phyloP scores from a whole-genome alignment of 768 basidiomycete genomes.

The Mycena indigotica region DNA sequence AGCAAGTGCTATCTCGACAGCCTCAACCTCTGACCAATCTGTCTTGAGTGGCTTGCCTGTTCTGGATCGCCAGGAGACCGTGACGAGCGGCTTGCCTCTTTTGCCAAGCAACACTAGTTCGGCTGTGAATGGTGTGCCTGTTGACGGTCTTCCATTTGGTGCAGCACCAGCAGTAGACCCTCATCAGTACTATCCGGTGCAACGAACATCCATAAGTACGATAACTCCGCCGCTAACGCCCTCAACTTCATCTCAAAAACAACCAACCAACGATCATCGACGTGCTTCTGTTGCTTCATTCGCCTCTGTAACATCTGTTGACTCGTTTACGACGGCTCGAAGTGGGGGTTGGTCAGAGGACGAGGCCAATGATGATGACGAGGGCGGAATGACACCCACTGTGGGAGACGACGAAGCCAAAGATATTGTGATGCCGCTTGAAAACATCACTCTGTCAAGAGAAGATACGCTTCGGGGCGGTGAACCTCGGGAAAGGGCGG shows the following conservation, averaged over 20 bases:
- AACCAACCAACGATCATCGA: background rate
- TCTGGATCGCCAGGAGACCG: background rate
- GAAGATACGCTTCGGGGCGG: background rate
- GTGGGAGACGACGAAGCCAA: background rate
- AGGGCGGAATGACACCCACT: background rate
- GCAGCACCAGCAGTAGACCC: background rate
- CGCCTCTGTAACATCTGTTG: slow-evolving; percentile 11
- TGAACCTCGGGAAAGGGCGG: slow-evolving; percentile 10
- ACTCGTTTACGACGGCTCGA: slow-evolving; percentile 17
- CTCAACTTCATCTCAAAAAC: background rate
- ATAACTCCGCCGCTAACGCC: background rate
- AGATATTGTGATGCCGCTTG: background rate
- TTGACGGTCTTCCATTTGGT: background rate
- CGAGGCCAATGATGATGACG: background rate
- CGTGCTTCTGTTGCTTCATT: slow-evolving; percentile 6
- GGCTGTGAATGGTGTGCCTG: no score
- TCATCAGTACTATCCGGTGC: slow-evolving; percentile 1
- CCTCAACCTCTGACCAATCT: background rate
- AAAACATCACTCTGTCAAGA: background rate
- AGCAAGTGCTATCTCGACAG: background rate
- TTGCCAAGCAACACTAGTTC: no score
- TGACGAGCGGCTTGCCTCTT: background rate
- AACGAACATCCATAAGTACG: background rate
- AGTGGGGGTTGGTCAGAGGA: background rate
- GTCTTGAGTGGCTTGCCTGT: background rate